Evolutionary conservation across 164 flowering plant genomes (phyloP), one percentile per base, ranked within the genome.

Genomic region (Magnolia kwangsiensis): DNA sequence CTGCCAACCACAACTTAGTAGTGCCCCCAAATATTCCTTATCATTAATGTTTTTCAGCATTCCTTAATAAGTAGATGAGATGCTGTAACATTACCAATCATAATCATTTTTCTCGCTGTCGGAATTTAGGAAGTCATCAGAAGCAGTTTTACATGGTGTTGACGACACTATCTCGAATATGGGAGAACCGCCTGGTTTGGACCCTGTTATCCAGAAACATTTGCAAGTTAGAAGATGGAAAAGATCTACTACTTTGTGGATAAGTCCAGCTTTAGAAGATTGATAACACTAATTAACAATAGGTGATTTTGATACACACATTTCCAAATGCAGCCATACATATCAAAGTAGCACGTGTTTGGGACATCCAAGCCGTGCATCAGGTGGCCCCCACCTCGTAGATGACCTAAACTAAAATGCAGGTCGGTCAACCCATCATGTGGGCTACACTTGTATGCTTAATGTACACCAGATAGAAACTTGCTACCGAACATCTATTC

Each of bases 31-130:
- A 10, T 9, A 55, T 55, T 55, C 59, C 11, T 10, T 14, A 55
- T 14, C 59, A 55, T 9, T 18, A 55, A 55, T 55, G 16, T 14
- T 55, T 55, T 55, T 9, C 11, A 2, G 3, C 11, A 10, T 55
- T 55, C 59, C 8, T 8, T 51, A 27, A 27, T 9, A 6, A 76
- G 74, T 29, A 72, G 50, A 74, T 50, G 66, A 18, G 6, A 67
- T 0, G 45, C 14, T 45, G 67, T 71, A 63, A 78, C 67, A 79
- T 86, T 92, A 93, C 99, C 98, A 93, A 76, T 94, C 98, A 84
- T 94, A 96, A 78, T 96, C 99, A 79, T 87, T 96, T 83, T 96
- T 96, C 78, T 96, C 98, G 72, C 83, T 85, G n/a, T 96, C 98
- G 0, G 97, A 84, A 78, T 91, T 94, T 9, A 96, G 88, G 76